Evolutionary conservation across 352 stramenopile species (phyloP).

Genomic region (Elongisporangium prolatum): DNA sequence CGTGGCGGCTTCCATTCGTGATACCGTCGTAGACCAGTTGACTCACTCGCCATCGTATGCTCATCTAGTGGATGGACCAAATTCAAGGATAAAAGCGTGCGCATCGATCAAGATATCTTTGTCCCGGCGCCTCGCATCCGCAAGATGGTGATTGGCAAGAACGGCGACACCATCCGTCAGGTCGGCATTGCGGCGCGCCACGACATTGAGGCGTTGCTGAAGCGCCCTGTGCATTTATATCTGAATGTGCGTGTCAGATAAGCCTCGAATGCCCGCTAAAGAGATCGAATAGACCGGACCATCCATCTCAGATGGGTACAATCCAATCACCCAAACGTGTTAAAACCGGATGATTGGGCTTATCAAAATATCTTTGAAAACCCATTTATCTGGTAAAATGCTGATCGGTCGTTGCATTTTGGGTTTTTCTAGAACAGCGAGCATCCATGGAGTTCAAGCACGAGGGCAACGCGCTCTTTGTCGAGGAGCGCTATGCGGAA

Average conservation of each 20-base stretch:
- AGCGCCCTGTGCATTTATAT: constrained; percentile 75
- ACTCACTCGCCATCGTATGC: not conserved
- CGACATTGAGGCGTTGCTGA: constrained; percentile 73
- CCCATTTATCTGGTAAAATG: not conserved
- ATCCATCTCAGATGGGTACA: not conserved
- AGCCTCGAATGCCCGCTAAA: not conserved
- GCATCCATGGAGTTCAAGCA: constrained; percentile 62
- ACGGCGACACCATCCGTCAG: constrained; percentile 71
- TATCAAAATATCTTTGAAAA: not conserved
- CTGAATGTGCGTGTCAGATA: constrained; percentile 76
- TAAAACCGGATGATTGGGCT: not conserved
- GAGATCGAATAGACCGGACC: not conserved
- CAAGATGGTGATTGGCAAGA: constrained; percentile 78
- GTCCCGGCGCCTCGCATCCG: constrained; percentile 68
- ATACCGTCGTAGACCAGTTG: not conserved
- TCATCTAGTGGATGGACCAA: constrained; percentile 66
- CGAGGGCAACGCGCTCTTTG: constrained; percentile 75
- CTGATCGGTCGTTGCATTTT: constrained; percentile 1
- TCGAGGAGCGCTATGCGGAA: constrained; percentile 75
- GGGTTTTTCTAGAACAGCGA: constrained; percentile 4
- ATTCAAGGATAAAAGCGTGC: constrained; percentile 82
- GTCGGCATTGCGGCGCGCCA: constrained; percentile 67
- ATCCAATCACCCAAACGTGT: not conserved
- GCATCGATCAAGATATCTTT: constrained; percentile 87
- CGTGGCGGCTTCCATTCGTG: too few species aligned